Conservation (phyloP, 768 basidiomycete species). For the Phlebiopsis flavidoalba region DNA sequence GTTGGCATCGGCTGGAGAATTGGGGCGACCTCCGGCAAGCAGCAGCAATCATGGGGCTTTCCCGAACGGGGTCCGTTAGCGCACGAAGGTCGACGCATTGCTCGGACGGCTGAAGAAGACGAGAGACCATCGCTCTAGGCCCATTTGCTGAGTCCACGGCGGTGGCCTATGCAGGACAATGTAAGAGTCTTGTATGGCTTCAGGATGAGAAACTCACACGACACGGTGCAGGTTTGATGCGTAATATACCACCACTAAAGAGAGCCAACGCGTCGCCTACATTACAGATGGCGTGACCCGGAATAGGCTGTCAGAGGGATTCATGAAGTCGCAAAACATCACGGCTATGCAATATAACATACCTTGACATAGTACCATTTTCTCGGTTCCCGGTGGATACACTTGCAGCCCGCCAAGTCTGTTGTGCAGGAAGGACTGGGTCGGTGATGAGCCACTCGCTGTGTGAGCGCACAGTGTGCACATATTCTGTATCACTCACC, state of each 20-base stretch:
- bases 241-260: constrained; percentile 59
- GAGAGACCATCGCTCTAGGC: constrained; percentile 56
- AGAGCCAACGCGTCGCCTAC: constrained; percentile 54
- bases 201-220: constrained; percentile 32
- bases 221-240: constrained; percentile 63
- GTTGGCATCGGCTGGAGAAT: constrained; percentile 31
- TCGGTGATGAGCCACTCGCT: background rate
- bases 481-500: constrained; percentile 6
- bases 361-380: constrained; percentile 60
- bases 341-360: background rate
- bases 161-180: constrained; percentile 27
- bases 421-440: constrained; percentile 63
- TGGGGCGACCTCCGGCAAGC: too few species aligned
- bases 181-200: background rate
- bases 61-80: constrained; percentile 41
- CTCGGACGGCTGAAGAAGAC: constrained; percentile 66
- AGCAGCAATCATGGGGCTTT: constrained; percentile 46
- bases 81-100: constrained; percentile 46
- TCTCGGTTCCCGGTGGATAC: constrained; percentile 49
- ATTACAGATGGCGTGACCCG: constrained; percentile 29
- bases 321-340: background rate
- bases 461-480: background rate
- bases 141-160: constrained; percentile 52
- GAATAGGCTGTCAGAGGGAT: constrained; percentile 18
- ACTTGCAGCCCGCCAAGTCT: constrained; percentile 68